Evolutionary conservation across 108 stramenopile species (phyloP).

Genomic region (Fistulifera solaris): DNA sequence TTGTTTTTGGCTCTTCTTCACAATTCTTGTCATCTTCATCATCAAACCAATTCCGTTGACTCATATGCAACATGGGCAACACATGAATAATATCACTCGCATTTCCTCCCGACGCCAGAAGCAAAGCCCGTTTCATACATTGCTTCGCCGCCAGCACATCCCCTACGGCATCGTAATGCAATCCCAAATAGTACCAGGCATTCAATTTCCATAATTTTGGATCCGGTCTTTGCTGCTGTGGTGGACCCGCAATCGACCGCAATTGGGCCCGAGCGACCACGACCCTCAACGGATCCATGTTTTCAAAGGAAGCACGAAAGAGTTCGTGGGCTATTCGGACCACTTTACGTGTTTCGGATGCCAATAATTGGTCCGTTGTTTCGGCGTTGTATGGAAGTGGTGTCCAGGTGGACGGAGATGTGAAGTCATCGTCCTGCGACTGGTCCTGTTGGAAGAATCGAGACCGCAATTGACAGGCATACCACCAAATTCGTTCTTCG

Average conservation of each 20-base stretch:
- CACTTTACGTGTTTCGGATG: conserved; percentile 35
- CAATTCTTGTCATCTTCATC: conserved; percentile 32
- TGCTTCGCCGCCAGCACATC: conserved; percentile 46
- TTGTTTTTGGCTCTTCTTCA: background rate
- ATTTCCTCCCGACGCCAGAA: conserved; percentile 42
- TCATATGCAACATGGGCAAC: conserved; percentile 73
- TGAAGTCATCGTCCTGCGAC: no score
- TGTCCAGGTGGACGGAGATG: no score
- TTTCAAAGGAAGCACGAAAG: conserved; percentile 29
- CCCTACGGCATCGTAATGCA: conserved; percentile 69
- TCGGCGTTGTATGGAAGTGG: background rate
- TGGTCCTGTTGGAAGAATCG: no score
- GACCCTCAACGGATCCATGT: conserved; percentile 6
- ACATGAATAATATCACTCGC: conserved; percentile 50
- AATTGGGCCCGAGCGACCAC: conserved; percentile 52
- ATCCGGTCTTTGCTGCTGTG: conserved; percentile 17
- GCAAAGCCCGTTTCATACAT: conserved; percentile 76
- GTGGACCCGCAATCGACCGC: conserved; percentile 39
- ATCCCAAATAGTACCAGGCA: conserved; percentile 66
- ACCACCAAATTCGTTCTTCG: conserved; percentile 80
- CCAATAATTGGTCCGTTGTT: conserved; percentile 2
- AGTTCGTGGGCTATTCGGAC: conserved; percentile 52
- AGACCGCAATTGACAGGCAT: conserved; percentile 44
- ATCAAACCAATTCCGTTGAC: conserved; percentile 75
- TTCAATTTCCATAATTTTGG: conserved; percentile 69